Evolutionary conservation across 805 yeast genomes (phyloP), one percentile per base, ranked within the genome.

Genomic region (Ogataea ramenticola): DNA sequence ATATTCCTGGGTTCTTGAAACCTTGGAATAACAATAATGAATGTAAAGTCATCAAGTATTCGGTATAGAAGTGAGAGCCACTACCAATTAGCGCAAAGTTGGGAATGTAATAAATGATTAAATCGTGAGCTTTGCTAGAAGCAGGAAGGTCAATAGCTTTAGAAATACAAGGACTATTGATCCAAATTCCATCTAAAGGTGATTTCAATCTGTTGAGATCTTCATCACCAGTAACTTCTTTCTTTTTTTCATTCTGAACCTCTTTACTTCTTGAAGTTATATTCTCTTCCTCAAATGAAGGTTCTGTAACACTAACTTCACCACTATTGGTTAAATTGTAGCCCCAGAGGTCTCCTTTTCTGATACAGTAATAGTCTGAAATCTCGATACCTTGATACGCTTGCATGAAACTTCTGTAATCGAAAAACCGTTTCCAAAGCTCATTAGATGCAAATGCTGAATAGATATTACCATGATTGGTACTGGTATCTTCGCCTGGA

Each of bases 21-120:
- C 81, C 81, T 49, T 72, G 76, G 41, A 68, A 58, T 24, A 68
- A 61, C 30, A 77, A 58, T 17, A 70, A 56, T 2, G 68, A 64
- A 22, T 69, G 62, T 38, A 73, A 49, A 4, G 71, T 58, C 36
- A 66, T 59, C 33, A 75, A 46, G 49, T 64, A 76, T 52, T 76
- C 81, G 12, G 65, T 44, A 46, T 73, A 74, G 45, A 69, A 63
- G 48, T 66, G 66, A 1, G 67, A 59, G 19, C 48, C 34, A 10
- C 43, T 49, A 2, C 58, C 53, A n/a, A 64, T 50, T 33, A 66
- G 43, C 1, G 65, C 61, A n/a, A 68, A 64, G 14, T 78, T 77
- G 9, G 74, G 79, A 14, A 74, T 57, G 45, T 66, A 74, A 41
- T 63, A 62, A 2, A 77, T 42, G 3, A 72, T 55, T 4, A 75